Evolutionary conservation across 2,329 filamentous ascomycete genomes (phyloP), one percentile per base, ranked within the genome.

Genomic region (Eurotiales sp.): DNA sequence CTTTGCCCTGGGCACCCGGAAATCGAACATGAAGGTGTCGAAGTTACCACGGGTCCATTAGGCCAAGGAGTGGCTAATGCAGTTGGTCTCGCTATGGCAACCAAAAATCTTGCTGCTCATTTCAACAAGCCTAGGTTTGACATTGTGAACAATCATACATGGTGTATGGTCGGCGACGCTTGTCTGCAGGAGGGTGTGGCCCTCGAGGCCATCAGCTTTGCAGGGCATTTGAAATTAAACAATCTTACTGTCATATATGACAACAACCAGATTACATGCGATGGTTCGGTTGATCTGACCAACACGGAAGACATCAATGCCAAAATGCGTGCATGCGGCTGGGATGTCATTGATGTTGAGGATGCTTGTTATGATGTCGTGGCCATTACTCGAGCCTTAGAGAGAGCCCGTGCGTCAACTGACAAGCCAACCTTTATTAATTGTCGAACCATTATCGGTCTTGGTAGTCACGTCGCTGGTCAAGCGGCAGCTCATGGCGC

Each of bases 11-110:
- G 61, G 1, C 65, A 77, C 58, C 80, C 79, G 0, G 79, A 83
- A 61, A 81, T 82, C 50, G 79, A 83, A 58, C 69, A 78, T 53
- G 72, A 78, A 29, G 79, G 78, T 6, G 73, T 83, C 50, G 79
- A 83, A 64, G 77, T 83, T 4, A 83, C 80, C 1, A 83, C 81
- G 0, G 80, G 80, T 0, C 80, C 80, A 3, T 66, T 83, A 0
- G 80, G 81, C 0, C 80, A 83, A 57, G 81, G 80, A 11, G 70
- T 83, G n/a, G 77, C 80, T 17, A 83, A 84, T 55, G 78, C 80
- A 0, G 79, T 83, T 7, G 80, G 81, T 8, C 64, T 83, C 21
- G 80, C 81, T 10, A 78, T 82, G 59, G 80, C 80, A 0, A 72
- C 74, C 3, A 83, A 81, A 65, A 73, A 82, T 53, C 70, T 82